phyloP scores from a whole-genome alignment of 768 basidiomycete genomes.

The Macrocybe gigantea region DNA sequence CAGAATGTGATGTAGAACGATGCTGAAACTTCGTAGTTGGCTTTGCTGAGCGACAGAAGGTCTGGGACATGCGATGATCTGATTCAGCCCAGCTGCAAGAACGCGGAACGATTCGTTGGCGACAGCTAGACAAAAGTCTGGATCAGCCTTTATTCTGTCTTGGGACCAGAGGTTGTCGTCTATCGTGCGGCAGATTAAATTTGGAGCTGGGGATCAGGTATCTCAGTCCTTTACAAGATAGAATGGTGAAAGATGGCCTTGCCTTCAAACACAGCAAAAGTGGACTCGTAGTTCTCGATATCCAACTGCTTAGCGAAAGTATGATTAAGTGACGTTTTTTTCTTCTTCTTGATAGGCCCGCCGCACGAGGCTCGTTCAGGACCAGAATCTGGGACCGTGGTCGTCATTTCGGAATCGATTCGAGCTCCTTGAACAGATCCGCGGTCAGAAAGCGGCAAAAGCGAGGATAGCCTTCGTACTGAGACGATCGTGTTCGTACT shows the following conservation, averaged over 20 bases:
- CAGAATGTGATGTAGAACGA: no score
- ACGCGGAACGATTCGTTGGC: no score
- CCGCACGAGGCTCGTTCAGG: background rate
- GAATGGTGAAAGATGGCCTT: background rate
- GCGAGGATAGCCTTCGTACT: conserved; percentile 20
- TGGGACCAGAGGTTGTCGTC: background rate
- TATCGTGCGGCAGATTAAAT: background rate
- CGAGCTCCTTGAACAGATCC: background rate
- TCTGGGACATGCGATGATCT: no score
- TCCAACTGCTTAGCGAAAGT: background rate
- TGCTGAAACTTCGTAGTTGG: no score
- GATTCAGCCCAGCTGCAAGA: no score
- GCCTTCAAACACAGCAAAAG: background rate
- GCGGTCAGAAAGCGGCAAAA: conserved; percentile 12
- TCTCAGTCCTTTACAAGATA: background rate
- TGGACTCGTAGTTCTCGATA: background rate
- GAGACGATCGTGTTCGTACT: conserved; percentile 35
- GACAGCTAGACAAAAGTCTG: no score
- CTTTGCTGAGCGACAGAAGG: no score
- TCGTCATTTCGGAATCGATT: background rate
- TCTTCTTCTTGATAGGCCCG: background rate
- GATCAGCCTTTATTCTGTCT: no score
- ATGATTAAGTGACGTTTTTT: background rate
- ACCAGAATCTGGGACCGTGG: background rate
- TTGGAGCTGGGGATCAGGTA: background rate